A percentile compares a stretch with the other conserved stretches of the same genome.
These are phyloP conservation scores for Garcia nutans DNA, from an alignment of 345 rosid species.

Conservation along the genomic window DNA sequence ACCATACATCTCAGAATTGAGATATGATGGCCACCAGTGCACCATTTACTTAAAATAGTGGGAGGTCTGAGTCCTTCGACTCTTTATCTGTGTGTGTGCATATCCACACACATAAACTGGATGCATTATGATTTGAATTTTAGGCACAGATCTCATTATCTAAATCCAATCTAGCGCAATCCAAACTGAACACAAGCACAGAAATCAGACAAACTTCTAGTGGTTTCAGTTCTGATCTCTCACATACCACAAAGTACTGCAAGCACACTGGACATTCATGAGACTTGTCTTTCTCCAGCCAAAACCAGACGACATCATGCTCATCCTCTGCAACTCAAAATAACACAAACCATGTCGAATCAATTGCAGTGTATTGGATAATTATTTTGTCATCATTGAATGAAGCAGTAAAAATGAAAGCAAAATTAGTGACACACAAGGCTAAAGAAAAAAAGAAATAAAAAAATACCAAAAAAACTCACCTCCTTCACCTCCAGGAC, in stretches of 20 bases:
- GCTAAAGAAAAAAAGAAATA: neutral
- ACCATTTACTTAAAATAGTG: neutral
- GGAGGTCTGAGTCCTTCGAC: neutral
- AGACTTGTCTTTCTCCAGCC: constrained; percentile 88
- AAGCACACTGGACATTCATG: constrained; percentile 82
- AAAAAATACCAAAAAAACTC: constrained; percentile 19
- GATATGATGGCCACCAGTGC: neutral
- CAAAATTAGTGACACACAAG: neutral
- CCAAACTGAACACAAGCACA: neutral
- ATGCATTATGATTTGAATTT: neutral
- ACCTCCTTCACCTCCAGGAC: constrained; percentile 90
- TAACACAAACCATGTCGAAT: neutral
- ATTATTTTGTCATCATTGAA: neutral
- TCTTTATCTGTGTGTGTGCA: neutral
- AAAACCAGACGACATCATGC: constrained; percentile 97
- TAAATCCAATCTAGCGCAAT: constrained; percentile 11
- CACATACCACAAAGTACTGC: constrained; percentile 80
- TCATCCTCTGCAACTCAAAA: constrained; percentile 63
- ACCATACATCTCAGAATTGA: neutral
- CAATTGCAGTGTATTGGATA: neutral
- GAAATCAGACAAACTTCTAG: neutral
- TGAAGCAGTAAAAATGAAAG: neutral
- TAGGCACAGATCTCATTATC: neutral
- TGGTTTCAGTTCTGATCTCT: constrained; percentile 4
- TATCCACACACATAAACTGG: too few relatives aligned